These are phyloP conservation scores for Solanum okadae DNA, from an alignment of 257 asterid genomes.

Conservation along the genomic window DNA sequence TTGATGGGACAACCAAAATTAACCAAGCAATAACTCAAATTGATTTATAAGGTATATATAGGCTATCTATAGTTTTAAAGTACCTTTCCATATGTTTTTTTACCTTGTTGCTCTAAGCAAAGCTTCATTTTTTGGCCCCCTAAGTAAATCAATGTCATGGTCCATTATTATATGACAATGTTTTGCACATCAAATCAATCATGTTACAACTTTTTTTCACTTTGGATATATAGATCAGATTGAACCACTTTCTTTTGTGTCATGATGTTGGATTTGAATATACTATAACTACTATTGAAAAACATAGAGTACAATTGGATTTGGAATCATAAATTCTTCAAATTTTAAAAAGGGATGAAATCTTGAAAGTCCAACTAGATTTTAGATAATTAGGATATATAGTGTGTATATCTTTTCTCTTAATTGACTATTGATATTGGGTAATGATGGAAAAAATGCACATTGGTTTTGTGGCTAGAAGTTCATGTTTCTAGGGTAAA, in stretches of 20 bases:
- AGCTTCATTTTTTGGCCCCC: conserved; percentile 1
- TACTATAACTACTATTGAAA: not conserved
- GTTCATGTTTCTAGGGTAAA: conserved; percentile 1
- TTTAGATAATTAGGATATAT: not conserved
- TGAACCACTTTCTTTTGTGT: conserved; percentile 9
- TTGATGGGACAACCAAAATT: conserved; percentile 3
- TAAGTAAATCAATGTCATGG: not conserved
- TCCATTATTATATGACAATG: not conserved
- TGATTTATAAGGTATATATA: not conserved
- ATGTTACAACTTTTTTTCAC: conserved; percentile 14
- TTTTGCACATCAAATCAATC: conserved; percentile 34
- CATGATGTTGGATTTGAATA: conserved; percentile 10
- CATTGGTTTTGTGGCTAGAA: conserved; percentile 2
- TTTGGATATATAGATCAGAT: not conserved
- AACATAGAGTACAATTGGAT: not conserved
- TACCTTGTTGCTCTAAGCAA: not conserved
- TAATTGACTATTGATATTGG: not conserved
- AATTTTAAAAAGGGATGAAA: not conserved
- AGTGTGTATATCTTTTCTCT: not conserved
- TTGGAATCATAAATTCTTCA: not conserved
- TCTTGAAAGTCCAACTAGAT: not conserved
- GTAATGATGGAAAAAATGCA: conserved; percentile 3
- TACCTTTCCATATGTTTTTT: not conserved
- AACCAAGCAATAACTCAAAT: not conserved
- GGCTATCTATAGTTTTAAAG: not conserved